Base-by-base conservation (phyloP, 1,139 yeast genomes). In the Spathaspora sp. region DNA sequence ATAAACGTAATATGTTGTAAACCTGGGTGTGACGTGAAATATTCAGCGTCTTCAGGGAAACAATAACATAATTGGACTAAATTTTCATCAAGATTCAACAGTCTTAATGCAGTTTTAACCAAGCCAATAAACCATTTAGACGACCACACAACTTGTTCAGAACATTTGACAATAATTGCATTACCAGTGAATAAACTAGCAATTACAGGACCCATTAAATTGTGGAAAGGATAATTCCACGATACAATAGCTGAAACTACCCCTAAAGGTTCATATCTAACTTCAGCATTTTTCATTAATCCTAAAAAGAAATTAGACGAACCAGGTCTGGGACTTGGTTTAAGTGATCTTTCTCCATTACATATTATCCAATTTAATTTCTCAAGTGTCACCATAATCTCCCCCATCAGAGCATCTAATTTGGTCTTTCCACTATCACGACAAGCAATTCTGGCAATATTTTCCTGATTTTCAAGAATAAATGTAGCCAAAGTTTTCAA, bases 181-280 rank as follows among this genome's bases (percentile, higher is more conserved):
- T 93, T 91, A 7, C 99, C 99, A 4, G 96, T 81, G 61, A 90
- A 89, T 24, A 93, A 67, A 1, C 95, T 81, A 1, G 97, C 95
- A 49, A 91, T 83, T 1, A 91, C 74, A 1, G 99, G 99, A 2
- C 97, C 97, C 78, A 93, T 72, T 45, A 91, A 70, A 64, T 93
- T 93, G 63, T 93, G 98, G 65, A 86, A 85, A 1, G 99, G 98
- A 61, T 93, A 93, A 61, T 93, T 93, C 99, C 99, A 93, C 4
- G 97, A 89, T 1, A 93, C 89, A 53, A 93, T 74, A 0, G 98
- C 96, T 4, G 95, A 80, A 16, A 93, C 95, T 2, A 91, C 96
- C 16, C 89, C 89, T 48, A 91, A 67, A 1, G 99, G 98, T 61
- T 91, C 96, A 63, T 93, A 93, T 53, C 95, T 76, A 7, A 93